A percentile compares a stretch with the other conserved stretches of the same genome.
Conservation (phyloP, 805 yeast genomes). For the Wickerhamomyces sydowiorum region DNA sequence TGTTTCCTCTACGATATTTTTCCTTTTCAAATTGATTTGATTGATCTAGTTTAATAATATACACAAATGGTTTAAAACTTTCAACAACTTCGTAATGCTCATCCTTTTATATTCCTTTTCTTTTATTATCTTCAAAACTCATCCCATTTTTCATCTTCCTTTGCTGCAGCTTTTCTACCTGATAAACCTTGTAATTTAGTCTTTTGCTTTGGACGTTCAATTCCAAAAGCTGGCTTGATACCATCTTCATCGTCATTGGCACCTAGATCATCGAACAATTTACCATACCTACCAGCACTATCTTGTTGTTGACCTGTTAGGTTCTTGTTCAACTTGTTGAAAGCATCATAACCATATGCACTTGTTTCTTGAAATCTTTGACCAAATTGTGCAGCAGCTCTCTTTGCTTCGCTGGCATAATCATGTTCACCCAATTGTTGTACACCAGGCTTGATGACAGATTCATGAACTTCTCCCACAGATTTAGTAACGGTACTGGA, state of each 20-base stretch:
- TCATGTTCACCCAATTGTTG: slow-evolving; percentile 78
- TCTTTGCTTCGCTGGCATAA: slow-evolving; percentile 69
- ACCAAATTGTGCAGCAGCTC: slow-evolving; percentile 97
- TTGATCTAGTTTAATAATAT: neutral
- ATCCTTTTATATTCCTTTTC: neutral
- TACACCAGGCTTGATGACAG: slow-evolving; percentile 88
- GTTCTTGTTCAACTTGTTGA: slow-evolving; percentile 37
- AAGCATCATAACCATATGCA: slow-evolving; percentile 64
- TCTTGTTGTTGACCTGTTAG: slow-evolving; percentile 25
- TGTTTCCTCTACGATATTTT: too few species aligned
- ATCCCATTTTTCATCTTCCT: slow-evolving; percentile 64
- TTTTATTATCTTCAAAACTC: slow-evolving; percentile 36
- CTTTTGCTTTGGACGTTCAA: slow-evolving; percentile 49
- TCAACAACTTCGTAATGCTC: neutral
- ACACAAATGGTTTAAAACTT: neutral
- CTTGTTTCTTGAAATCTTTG: slow-evolving; percentile 90
- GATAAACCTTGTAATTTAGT: slow-evolving; percentile 51
- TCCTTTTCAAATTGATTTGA: too few species aligned
- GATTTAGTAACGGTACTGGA: slow-evolving; percentile 82
- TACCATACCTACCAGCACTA: slow-evolving; percentile 37
- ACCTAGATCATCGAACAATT: slow-evolving; percentile 52
- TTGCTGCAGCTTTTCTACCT: slow-evolving; percentile 30
- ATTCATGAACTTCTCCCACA: slow-evolving; percentile 77
- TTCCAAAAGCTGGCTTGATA: slow-evolving; percentile 65
- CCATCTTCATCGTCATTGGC: slow-evolving; percentile 28